These are phyloP conservation scores for Malus hybrid DNA, from an alignment of 331 rosid species.

Conservation along the genomic window DNA sequence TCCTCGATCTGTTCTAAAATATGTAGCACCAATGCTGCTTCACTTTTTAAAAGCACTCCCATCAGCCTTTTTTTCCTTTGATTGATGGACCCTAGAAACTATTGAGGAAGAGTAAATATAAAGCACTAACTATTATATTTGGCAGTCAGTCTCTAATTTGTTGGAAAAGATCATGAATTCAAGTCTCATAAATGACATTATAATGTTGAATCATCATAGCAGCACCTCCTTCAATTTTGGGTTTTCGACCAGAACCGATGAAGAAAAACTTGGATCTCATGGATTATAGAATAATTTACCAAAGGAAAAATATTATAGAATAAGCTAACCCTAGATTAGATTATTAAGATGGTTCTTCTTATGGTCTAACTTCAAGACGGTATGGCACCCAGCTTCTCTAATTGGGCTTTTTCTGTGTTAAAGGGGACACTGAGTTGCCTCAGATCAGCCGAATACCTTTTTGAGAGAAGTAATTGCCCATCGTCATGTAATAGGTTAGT, in stretches of 20 bases:
- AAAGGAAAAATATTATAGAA: neutral
- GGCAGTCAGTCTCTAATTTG: too few species aligned
- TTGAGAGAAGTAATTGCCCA: neutral
- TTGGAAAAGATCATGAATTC: neutral
- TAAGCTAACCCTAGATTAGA: neutral
- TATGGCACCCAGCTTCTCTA: neutral
- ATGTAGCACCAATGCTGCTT: slow-evolving; percentile 4
- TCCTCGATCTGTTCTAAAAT: neutral
- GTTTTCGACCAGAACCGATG: neutral
- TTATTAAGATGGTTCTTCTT: neutral
- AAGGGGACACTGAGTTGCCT: neutral
- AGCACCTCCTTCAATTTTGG: neutral
- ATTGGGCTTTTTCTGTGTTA: neutral
- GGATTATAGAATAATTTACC: neutral
- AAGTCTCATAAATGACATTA: neutral
- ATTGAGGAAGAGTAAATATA: neutral
- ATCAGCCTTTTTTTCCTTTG: neutral
- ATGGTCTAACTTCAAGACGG: neutral
- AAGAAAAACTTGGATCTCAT: neutral
- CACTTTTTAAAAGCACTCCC: slow-evolving; percentile 4
- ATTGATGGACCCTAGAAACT: neutral
- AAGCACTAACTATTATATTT: neutral
- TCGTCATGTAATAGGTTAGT: neutral
- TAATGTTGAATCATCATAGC: neutral
- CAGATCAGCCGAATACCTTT: neutral